phyloP scores from a whole-genome alignment of 352 stramenopile species.

The Pythium dissimile region DNA sequence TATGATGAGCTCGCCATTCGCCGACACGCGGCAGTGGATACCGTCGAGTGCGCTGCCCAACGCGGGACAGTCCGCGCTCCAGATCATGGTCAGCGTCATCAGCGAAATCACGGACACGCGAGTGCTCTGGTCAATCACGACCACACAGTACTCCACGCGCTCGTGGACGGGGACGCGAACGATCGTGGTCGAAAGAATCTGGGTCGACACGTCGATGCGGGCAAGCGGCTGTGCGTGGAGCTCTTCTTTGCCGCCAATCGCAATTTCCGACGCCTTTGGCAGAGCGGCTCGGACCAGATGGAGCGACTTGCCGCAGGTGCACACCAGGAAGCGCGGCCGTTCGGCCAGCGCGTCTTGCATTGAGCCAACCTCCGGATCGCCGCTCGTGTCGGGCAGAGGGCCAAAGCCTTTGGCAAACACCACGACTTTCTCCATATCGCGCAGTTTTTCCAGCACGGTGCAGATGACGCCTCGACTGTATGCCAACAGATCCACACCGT shows the following conservation, averaged over 20 bases:
- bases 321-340: constrained; percentile 49
- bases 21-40: constrained; percentile 38
- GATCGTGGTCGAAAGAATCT: constrained; percentile 43
- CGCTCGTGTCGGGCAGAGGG: constrained; percentile 14
- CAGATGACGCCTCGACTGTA: constrained; percentile 40
- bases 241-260: constrained; percentile 39
- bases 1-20: constrained; percentile 53
- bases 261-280: constrained; percentile 57
- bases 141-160: constrained; percentile 57
- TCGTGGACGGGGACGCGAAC: constrained; percentile 55
- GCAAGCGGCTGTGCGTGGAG: constrained; percentile 42
- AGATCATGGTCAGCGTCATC: constrained; percentile 50
- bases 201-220: constrained; percentile 41
- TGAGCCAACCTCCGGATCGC: constrained; percentile 15
- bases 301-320: constrained; percentile 51
- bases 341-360: constrained; percentile 32
- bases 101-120: constrained; percentile 62
- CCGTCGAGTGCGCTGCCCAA: constrained; percentile 38
- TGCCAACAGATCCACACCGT: constrained; percentile 45
- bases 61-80: constrained; percentile 34
- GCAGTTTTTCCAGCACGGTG: constrained; percentile 46
- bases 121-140: constrained; percentile 65
- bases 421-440: constrained; percentile 47
- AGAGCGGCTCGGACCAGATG: constrained; percentile 48
- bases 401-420: constrained; percentile 44